Conservation (phyloP, 148 eudicot species). For the Diospyros kaki region DNA sequence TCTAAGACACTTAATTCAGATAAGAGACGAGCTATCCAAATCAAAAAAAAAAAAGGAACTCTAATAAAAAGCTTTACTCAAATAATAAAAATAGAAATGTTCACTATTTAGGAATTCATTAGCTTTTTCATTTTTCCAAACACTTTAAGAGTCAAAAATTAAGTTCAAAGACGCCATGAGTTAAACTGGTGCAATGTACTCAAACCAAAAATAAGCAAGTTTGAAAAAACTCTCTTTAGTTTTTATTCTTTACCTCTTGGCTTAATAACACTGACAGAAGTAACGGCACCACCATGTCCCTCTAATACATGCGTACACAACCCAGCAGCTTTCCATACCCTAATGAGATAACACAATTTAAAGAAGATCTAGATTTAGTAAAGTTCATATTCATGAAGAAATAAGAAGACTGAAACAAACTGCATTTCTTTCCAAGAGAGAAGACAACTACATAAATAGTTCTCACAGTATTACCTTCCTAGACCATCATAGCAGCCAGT, state of each 20-base stretch:
- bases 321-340: slow-evolving; percentile 81
- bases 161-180: slow-evolving; percentile 4
- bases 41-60: too few relatives aligned
- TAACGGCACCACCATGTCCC: slow-evolving; percentile 73
- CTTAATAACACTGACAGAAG: slow-evolving; percentile 59
- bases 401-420: slow-evolving; percentile 5
- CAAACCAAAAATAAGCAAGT: background rate
- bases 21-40: too few relatives aligned
- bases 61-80: too few relatives aligned
- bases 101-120: background rate
- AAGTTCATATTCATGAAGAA: slow-evolving; percentile 1
- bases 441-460: background rate
- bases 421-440: background rate
- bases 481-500: slow-evolving; percentile 88
- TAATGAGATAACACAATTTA: slow-evolving; percentile 19
- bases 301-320: slow-evolving; percentile 70
- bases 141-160: background rate
- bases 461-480: slow-evolving; percentile 60
- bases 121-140: background rate
- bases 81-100: background rate
- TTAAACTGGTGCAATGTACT: too few relatives aligned
- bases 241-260: slow-evolving; percentile 35
- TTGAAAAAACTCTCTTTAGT: background rate
- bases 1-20: too few relatives aligned
- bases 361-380: background rate